These are phyloP conservation scores for Candida ficus DNA, from an alignment of 805 yeast species.

Conservation along the genomic window DNA sequence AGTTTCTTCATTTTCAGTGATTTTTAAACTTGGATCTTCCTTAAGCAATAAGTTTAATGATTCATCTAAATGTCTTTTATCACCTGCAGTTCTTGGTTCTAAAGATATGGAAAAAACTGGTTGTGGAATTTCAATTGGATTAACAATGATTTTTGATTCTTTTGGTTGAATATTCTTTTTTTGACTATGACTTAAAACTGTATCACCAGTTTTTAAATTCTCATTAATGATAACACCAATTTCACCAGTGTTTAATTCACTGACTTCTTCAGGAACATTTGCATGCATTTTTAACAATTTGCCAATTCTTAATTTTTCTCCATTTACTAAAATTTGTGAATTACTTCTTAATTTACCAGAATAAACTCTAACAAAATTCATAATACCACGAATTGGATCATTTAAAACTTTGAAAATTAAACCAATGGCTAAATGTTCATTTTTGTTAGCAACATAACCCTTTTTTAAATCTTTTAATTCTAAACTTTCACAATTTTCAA, in stretches of 20 bases:
- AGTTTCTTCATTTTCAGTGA: conserved; percentile 72
- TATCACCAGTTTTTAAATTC: conserved; percentile 84
- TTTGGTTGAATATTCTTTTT: conserved; percentile 46
- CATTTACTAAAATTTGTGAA: conserved; percentile 61
- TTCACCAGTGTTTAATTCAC: conserved; percentile 62
- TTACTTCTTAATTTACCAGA: conserved; percentile 69
- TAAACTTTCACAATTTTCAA: conserved; percentile 24
- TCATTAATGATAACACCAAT: conserved; percentile 71
- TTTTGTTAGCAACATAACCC: conserved; percentile 51
- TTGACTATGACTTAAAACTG: conserved; percentile 59
- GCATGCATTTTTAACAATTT: conserved; percentile 84
- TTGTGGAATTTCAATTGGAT: conserved; percentile 84
- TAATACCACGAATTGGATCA: conserved; percentile 75
- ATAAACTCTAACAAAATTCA: conserved; percentile 86
- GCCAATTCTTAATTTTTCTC: conserved; percentile 58
- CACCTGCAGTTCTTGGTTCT: conserved; percentile 82
- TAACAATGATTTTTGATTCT: conserved; percentile 42
- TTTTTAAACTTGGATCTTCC: conserved; percentile 86
- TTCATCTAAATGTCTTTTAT: conserved; percentile 64
- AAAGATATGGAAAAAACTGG: conserved; percentile 86
- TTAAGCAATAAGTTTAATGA: conserved; percentile 62
- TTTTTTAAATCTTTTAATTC: conserved; percentile 36
- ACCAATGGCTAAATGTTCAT: conserved; percentile 63
- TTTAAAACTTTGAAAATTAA: conserved; percentile 89
- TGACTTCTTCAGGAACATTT: conserved; percentile 71